Conservation (phyloP, 176 grass and related monocot genomes). For the Phoenix dactylifera region DNA sequence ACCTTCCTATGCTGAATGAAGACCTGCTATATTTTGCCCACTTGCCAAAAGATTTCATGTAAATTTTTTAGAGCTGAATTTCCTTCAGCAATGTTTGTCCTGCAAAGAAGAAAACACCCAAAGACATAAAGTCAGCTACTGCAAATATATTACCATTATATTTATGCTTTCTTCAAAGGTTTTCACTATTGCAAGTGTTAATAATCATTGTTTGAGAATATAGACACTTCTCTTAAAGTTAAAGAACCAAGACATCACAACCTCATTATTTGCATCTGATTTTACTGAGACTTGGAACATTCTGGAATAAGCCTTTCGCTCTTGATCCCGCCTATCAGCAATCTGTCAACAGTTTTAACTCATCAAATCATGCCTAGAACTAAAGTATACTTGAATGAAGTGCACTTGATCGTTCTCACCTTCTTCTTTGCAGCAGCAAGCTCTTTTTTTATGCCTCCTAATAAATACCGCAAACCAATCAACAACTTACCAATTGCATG, state of each 20-base stretch:
- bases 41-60: slow-evolving; percentile 3
- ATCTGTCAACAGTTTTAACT: slow-evolving; percentile 35
- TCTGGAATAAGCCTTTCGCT: slow-evolving; percentile 76
- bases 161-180: no score
- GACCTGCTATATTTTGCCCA: not conserved
- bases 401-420: slow-evolving; percentile 20
- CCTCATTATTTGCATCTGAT: slow-evolving; percentile 45
- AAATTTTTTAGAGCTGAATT: not conserved
- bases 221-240: no score
- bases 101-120: not conserved
- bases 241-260: slow-evolving; percentile 2
- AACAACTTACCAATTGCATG: not conserved
- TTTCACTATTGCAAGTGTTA: no score
- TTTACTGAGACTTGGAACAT: slow-evolving; percentile 67
- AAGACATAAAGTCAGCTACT: not conserved
- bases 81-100: slow-evolving; percentile 1
- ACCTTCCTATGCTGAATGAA: not conserved
- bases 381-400: no score
- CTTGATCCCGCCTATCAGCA: slow-evolving; percentile 53
- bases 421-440: slow-evolving; percentile 80
- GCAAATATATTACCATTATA: not conserved
- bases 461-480: slow-evolving; percentile 7
- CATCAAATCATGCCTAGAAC: no score
- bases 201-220: not conserved
- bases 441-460: slow-evolving; percentile 79